phyloP scores from a whole-genome alignment of 208 protist genomes.

The Herpetomonas muscarum region DNA sequence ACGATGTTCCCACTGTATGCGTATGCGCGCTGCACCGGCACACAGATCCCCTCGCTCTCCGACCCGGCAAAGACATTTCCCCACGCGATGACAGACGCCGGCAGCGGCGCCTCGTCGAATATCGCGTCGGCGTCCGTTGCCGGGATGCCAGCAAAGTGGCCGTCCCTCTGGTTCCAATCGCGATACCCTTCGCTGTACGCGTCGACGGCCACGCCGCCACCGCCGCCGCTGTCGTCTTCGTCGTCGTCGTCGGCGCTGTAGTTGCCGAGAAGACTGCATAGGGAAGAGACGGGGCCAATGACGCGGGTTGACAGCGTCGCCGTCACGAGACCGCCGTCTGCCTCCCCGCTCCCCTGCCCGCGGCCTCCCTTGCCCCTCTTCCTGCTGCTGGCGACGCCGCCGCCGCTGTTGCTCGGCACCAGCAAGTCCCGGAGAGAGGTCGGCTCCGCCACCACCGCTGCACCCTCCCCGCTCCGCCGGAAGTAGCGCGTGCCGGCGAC shows the following conservation, averaged over 20 bases:
- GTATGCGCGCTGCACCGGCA: conserved; percentile 15
- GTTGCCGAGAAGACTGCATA: conserved; percentile 36
- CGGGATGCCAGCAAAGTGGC: not conserved
- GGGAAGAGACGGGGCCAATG: conserved; percentile 8
- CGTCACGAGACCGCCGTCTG: too few relatives aligned
- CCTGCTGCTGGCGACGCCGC: not conserved
- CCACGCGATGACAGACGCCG: conserved; percentile 1
- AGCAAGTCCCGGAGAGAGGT: not conserved
- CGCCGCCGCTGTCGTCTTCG: not conserved
- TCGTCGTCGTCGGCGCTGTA: conserved; percentile 3
- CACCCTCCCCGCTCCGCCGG: not conserved
- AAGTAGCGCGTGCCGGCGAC: conserved; percentile 30
- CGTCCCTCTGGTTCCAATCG: not conserved
- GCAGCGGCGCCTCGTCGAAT: conserved; percentile 2
- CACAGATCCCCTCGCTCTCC: conserved; percentile 43
- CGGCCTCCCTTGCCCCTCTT: not conserved
- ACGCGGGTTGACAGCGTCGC: not conserved
- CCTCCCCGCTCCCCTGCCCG: not conserved
- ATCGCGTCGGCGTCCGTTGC: conserved; percentile 2
- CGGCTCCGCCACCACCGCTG: not conserved
- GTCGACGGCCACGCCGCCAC: not conserved
- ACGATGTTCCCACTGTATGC: conserved; percentile 13
- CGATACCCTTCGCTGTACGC: not conserved
- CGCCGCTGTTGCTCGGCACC: not conserved
- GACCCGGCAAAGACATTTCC: conserved; percentile 19